Percentiles rank a stretch among this genome's conserved stretches.
Evolutionary conservation across 2,329 filamentous ascomycete species (phyloP).

Genomic region (Scortechinia acanthostroma): DNA sequence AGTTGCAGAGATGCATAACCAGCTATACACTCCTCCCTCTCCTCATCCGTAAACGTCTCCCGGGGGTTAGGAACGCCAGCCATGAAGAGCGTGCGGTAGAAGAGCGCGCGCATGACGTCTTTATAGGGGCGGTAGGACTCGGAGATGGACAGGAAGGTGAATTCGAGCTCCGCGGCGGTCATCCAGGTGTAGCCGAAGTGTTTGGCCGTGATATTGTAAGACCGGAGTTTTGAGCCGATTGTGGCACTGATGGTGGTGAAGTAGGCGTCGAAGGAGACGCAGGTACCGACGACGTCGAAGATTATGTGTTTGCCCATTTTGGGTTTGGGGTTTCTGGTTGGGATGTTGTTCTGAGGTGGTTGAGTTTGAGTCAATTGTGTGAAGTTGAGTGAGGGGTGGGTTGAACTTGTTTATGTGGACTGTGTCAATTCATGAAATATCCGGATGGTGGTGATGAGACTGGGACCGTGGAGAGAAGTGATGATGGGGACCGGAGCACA

Average conservation of each 20-base stretch:
- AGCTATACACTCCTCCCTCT: slow-evolving; percentile 26
- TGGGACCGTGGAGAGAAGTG: too few relatives aligned
- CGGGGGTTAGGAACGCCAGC: slow-evolving; percentile 32
- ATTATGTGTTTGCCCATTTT: slow-evolving; percentile 30
- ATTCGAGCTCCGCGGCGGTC: slow-evolving; percentile 36
- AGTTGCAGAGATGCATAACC: slow-evolving; percentile 25
- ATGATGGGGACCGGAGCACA: too few relatives aligned
- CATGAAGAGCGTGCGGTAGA: slow-evolving; percentile 37
- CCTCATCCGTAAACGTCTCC: slow-evolving; percentile 28
- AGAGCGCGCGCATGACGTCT: slow-evolving; percentile 30
- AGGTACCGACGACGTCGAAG: slow-evolving; percentile 44
- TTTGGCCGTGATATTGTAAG: slow-evolving; percentile 26
- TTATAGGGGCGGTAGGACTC: slow-evolving; percentile 31
- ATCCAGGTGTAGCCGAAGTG: slow-evolving; percentile 37
- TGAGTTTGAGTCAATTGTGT: too few relatives aligned
- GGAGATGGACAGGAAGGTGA: slow-evolving; percentile 36
- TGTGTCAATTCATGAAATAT: too few relatives aligned
- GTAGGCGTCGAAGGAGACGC: slow-evolving; percentile 34
- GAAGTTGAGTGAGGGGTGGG: too few relatives aligned
- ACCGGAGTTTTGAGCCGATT: slow-evolving; percentile 28
- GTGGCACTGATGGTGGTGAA: slow-evolving; percentile 27
- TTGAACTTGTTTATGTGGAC: too few relatives aligned
- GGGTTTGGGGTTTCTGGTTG: too few relatives aligned
- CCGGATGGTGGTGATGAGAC: too few relatives aligned
- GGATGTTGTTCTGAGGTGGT: too few relatives aligned